A percentile compares a stretch with the other conserved stretches of the same genome.
Conservation (phyloP, 2,329 filamentous ascomycete genomes). For the Hypocrella siamensis region DNA sequence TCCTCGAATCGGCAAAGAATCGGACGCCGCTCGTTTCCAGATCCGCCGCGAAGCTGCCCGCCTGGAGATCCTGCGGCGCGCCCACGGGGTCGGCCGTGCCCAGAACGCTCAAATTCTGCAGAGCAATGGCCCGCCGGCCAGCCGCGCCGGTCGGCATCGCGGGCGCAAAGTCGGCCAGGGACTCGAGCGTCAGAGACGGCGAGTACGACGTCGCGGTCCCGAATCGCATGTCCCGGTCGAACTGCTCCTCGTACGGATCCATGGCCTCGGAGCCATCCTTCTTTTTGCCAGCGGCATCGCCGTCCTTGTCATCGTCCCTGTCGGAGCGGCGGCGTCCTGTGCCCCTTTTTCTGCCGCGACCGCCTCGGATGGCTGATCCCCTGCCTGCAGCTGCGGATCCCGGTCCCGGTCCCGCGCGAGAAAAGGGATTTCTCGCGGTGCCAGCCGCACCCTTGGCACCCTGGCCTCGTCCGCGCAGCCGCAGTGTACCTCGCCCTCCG, state of each 20-base stretch:
- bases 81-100: slow-evolving; percentile 19
- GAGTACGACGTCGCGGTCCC: slow-evolving; percentile 14
- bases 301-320: slow-evolving; percentile 10
- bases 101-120: slow-evolving; percentile 20
- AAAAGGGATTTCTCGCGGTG: slow-evolving; percentile 7
- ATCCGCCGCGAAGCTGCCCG: slow-evolving; percentile 15
- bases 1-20: slow-evolving; percentile 16
- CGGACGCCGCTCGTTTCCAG: slow-evolving; percentile 12
- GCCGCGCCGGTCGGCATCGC: slow-evolving; percentile 11
- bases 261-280: slow-evolving; percentile 11
- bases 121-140: slow-evolving; percentile 16
- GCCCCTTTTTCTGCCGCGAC: slow-evolving; percentile 4
- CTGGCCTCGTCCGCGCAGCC: slow-evolving; percentile 6
- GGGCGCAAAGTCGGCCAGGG: slow-evolving; percentile 15
- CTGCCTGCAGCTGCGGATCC: slow-evolving; percentile 3
- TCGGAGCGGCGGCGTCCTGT: slow-evolving; percentile 7
- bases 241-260: slow-evolving; percentile 18
- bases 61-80: slow-evolving; percentile 13
- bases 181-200: slow-evolving; percentile 18
- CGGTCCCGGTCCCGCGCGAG: slow-evolving; percentile 3
- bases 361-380: slow-evolving; percentile 4
- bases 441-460: slow-evolving; percentile 2
- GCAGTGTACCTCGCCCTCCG: slow-evolving; percentile 12
- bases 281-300: slow-evolving; percentile 8
- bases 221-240: slow-evolving; percentile 19